Evolutionary conservation across 2,329 filamentous ascomycete genomes (phyloP), one percentile per base, ranked within the genome.

Genomic region (Botrytis byssoidea): DNA sequence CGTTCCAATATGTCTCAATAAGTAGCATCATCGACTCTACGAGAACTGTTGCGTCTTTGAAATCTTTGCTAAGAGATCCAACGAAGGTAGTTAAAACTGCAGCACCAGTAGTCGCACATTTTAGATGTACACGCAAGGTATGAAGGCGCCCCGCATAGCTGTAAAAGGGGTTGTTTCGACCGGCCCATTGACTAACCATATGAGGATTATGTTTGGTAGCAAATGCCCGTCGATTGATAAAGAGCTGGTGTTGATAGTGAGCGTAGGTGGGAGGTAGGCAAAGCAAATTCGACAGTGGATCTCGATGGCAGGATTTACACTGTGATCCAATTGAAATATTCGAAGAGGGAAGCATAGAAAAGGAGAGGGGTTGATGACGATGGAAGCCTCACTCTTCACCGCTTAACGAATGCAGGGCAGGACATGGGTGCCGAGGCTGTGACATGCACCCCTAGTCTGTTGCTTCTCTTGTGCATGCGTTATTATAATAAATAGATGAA

Each of bases 351-450:
- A 69, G 37, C 20, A 40, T 57, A 12, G 20, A 35, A 32, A 73
- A 55, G 18, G 22, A 29, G 59, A 73, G 40, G 37, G 67, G 20
- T 29, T 61, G 29, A 42, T 70, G 29, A 63, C 42, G 65, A 73
- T 32, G 37, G 44, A 67, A 73, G 71, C 71, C 71, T 73, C 66
- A 73, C 66, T 70, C 20, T 57, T 46, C 44, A 70, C 71, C 71
- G 71, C 71, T 70, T 70, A 70, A 70, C 44, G 35, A 73, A 70
- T 32, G 32, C 63, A 72, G 63, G 71, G 63, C 51, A 72, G 18
- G 35, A 46, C 55, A 55, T 55, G 71, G 66, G 35, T 73, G 29
- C 35, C 71, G 37, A 70, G 71, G 57, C 65, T 73, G 57, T 73
- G 32, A 42, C 35, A 40, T 68, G 32, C 32, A 61, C 55, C 67